Evolutionary conservation across 768 basidiomycete species (phyloP), one percentile per base, ranked within the genome.

Genomic region (Termitomyces eurrhizus): DNA sequence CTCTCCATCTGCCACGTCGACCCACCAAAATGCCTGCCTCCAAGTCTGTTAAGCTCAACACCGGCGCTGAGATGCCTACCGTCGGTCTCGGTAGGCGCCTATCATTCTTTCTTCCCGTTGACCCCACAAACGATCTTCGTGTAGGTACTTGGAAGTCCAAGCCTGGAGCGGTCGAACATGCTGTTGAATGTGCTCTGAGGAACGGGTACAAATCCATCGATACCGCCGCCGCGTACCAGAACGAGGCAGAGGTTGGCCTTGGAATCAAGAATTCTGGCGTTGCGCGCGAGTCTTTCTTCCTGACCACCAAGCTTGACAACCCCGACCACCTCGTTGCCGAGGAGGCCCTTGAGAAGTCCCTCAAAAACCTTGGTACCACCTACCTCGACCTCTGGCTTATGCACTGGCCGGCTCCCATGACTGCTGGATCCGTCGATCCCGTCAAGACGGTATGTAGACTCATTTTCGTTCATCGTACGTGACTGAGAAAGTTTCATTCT

Each of bases 301-400:
- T 95, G 61, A 93, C 91, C 60, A 89, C 87, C 60, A 89, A 89
- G 72, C 78, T 89, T 57, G 78, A 82, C 68, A 87, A 87, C 72
- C 72, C 76, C 52, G 83, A 87, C 69, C 90, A 92, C 68, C 73
- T 75, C 59, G 71, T 79, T 37, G 81, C 84, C 9, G 79, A 77
- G 46, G 80, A 81, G 55, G 85, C 87, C n/a, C 78, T 96, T 33
- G 79, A 88, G 61, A 73, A 73, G 35, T 89, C 90, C n/a, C 80
- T 95, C 59, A 74, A 78, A 65, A 77, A 80, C 57, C 85, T 96
- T 51, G 84, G 83, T 35, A 88, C 86, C 1, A 78, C 84, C 52
- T 95, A 95, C 70, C 77, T 95, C 51, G 91, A 95, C 68, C 83
- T 93, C 29, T 93, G 85, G 83, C 76, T 91, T 60, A 85, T 92